Evolutionary conservation across 441 rosid genomes (phyloP).

Genomic region (Brassica hybrid): DNA sequence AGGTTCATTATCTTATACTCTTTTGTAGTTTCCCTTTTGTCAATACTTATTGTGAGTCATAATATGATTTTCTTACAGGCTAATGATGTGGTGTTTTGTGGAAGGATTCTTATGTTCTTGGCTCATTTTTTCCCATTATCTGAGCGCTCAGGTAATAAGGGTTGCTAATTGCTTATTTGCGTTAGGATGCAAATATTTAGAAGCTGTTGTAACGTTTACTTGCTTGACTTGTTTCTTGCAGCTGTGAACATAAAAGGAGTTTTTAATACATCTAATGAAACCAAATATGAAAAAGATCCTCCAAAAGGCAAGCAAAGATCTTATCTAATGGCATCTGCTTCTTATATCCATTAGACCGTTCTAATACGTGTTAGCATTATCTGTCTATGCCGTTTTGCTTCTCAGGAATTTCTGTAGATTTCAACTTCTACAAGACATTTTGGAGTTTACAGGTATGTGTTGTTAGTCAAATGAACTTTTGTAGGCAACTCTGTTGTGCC

Average conservation of each 20-base stretch:
- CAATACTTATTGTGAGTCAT: too few species aligned
- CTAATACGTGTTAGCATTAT: conserved; percentile 19
- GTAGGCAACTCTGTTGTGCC: conserved; percentile 16
- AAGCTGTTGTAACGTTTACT: conserved; percentile 17
- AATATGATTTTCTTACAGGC: conserved; percentile 49
- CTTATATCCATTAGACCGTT: conserved; percentile 28
- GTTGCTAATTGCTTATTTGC: conserved; percentile 22
- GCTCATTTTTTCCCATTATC: conserved; percentile 97
- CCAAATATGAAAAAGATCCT: conserved; percentile 91
- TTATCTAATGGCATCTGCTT: conserved; percentile 20
- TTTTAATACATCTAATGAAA: conserved; percentile 95
- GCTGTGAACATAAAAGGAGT: conserved; percentile 98
- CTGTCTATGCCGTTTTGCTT: conserved; percentile 37
- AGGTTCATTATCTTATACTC: too few species aligned
- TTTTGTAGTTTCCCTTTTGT: too few species aligned
- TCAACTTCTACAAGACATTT: conserved; percentile 94
- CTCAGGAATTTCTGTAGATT: conserved; percentile 86
- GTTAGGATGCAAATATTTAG: conserved; percentile 16
- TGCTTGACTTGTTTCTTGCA: conserved; percentile 52
- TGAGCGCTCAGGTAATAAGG: conserved; percentile 84
- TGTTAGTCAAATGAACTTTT: conserved; percentile 16
- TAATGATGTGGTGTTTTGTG: conserved; percentile 96
- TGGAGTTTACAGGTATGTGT: conserved; percentile 99
- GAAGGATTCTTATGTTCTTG: conserved; percentile 94
- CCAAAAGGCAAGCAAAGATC: conserved; percentile 64